Conservation (phyloP, 2,329 filamentous ascomycete genomes). For the Arthrobotrys entomopaga region DNA sequence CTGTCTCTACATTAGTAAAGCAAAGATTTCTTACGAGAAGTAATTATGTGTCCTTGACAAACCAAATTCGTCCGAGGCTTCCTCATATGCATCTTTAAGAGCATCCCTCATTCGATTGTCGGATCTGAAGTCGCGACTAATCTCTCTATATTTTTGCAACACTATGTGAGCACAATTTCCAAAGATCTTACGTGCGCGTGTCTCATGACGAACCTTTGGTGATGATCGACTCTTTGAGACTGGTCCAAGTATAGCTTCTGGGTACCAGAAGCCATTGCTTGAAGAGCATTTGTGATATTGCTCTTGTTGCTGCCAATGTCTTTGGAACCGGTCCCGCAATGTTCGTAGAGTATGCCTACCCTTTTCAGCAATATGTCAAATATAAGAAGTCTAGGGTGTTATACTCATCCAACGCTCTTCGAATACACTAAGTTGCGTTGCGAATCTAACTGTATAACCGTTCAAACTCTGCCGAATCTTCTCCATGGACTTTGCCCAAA, state of each 20-base stretch:
- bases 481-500: slow-evolving; percentile 20
- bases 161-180: not conserved
- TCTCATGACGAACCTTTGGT: slow-evolving; percentile 24
- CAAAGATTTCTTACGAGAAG: not conserved
- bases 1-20: not conserved
- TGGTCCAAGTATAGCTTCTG: slow-evolving; percentile 31
- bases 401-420: slow-evolving; percentile 34
- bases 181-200: no score
- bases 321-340: not conserved
- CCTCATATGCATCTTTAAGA: not conserved
- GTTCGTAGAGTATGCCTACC: slow-evolving; percentile 23
- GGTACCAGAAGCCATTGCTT: slow-evolving; percentile 26
- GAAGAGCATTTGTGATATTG: not conserved
- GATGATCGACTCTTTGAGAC: slow-evolving; percentile 19
- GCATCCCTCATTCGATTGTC: slow-evolving; percentile 7
- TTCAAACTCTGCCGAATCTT: slow-evolving; percentile 7
- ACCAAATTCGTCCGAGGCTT: slow-evolving; percentile 8
- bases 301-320: not conserved
- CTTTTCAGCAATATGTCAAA: not conserved
- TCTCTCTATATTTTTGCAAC: slow-evolving; percentile 11
- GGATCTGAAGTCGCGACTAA: slow-evolving; percentile 26
- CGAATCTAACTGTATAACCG: not conserved
- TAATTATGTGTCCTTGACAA: not conserved
- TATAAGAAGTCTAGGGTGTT: not conserved
- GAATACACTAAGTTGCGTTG: slow-evolving; percentile 1